phyloP scores from a whole-genome alignment of 345 rosid genomes.

The Gossypium sturtianum region DNA sequence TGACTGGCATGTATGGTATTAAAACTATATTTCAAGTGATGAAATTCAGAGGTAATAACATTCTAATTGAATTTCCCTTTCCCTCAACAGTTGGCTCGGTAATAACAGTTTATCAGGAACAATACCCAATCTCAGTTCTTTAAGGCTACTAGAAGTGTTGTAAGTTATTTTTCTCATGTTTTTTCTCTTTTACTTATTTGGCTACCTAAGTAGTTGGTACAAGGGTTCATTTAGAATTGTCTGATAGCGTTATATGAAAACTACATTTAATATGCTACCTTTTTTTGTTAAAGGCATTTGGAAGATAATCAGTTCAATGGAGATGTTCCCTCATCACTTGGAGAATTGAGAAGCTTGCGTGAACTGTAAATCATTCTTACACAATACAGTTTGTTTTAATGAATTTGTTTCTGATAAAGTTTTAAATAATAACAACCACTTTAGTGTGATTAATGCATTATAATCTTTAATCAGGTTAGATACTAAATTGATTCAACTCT shows the following conservation, averaged over 20 bases:
- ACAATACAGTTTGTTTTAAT: background rate
- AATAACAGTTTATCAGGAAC: slow-evolving; percentile 59
- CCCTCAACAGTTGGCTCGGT: slow-evolving; percentile 63
- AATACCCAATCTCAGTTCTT: slow-evolving; percentile 64
- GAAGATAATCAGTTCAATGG: slow-evolving; percentile 69
- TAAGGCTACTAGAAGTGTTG: slow-evolving; percentile 53
- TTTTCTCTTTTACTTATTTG: background rate
- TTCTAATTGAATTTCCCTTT: slow-evolving; percentile 17
- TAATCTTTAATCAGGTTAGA: background rate
- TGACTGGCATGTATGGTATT: slow-evolving; percentile 61
- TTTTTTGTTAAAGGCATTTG: slow-evolving; percentile 53
- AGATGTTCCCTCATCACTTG: slow-evolving; percentile 55
- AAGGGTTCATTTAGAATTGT: background rate
- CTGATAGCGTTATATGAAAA: background rate
- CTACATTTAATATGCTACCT: slow-evolving; percentile 10
- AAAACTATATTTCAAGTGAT: slow-evolving; percentile 5
- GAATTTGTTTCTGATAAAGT: background rate
- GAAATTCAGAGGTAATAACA: background rate
- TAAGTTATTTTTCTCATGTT: slow-evolving; percentile 29
- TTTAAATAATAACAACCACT: background rate
- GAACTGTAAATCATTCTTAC: slow-evolving; percentile 59
- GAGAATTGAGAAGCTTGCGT: slow-evolving; percentile 40
- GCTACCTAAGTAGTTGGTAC: background rate
- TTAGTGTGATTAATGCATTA: background rate
- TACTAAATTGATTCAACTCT: background rate